Percentiles rank a stretch among this genome's conserved stretches.
Evolutionary conservation across 768 basidiomycete genomes (phyloP).

Genomic region (Saitozyma sp.): DNA sequence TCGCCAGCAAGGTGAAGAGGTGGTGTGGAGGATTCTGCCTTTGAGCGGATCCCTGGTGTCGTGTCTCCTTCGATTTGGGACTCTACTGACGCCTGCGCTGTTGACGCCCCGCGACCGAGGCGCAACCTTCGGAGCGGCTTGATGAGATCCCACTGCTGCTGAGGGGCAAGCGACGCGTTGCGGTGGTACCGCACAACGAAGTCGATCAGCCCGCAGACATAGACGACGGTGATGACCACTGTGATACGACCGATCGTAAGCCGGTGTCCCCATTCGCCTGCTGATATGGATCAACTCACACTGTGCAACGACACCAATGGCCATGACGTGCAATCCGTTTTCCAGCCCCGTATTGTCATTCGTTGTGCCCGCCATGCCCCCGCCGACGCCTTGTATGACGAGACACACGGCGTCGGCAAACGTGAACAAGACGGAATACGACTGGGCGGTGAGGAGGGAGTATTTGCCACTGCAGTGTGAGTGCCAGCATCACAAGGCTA

Average conservation of each 20-base stretch:
- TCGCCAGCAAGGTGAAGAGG: too few relatives aligned
- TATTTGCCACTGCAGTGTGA: constrained; percentile 17
- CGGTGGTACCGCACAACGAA: constrained; percentile 56
- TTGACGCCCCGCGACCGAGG: too few relatives aligned
- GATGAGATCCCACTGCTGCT: too few relatives aligned
- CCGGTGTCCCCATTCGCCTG: not conserved
- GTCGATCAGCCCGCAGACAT: constrained; percentile 56
- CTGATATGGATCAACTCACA: too few relatives aligned
- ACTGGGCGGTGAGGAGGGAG: constrained; percentile 21
- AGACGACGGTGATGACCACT: constrained; percentile 56
- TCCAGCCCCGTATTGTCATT: constrained; percentile 45
- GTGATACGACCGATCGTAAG: not conserved
- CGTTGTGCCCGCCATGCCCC: constrained; percentile 60
- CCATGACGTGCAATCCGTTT: constrained; percentile 61
- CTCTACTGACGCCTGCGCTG: too few relatives aligned
- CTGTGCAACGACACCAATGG: constrained; percentile 64
- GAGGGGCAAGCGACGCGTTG: too few relatives aligned
- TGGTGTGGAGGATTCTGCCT: constrained; percentile 13
- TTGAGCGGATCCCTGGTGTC: constrained; percentile 2
- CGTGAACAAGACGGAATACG: constrained; percentile 49
- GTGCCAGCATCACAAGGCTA: constrained; percentile 53
- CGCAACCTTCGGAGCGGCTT: too few relatives aligned
- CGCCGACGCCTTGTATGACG: constrained; percentile 66
- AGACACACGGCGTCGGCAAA: constrained; percentile 61
- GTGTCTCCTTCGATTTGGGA: too few relatives aligned